Evolutionary conservation across 192 early-diverging fungal species (phyloP), one percentile per base, ranked within the genome.

Genomic region (Backusella tuberculispora): DNA sequence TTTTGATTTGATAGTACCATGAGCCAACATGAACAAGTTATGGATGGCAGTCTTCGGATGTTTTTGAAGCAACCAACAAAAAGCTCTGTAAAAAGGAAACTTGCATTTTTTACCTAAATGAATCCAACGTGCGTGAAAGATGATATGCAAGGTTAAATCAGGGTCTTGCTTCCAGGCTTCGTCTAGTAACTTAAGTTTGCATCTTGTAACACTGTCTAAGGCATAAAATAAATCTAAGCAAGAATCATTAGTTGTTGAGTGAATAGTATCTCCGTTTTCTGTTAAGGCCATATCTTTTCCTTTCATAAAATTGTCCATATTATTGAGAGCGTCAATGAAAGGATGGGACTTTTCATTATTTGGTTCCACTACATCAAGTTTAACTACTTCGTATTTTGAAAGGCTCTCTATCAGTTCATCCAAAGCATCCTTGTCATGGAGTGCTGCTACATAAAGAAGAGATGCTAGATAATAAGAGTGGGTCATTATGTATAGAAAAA

Each of bases 91-190:
- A 50, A 84, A 84, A 8, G 41, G 63, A 5, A 50, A 21, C 14
- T 78, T 78, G 10, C 75, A 47, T 7, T 66, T 63, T 26, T 82
- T 82, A 34, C 83, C 83, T 21, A 68, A 71, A 14, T 80, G 73
- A 13, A 84, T 77, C 1, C 80, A 84, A 0, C 83, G 78, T 10
- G 75, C 21, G 24, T 80, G 72, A 43, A 84, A 82, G 38, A 84
- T 81, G 3, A 82, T 74, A 13, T 60, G 71, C 15, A 84, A 73
- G 0, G 83, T 82, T 26, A 77, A 63, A 21, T 78, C 50, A 7
- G 76, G 80, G n/a, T 81, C 42, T 12, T 63, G 12, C 10, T 60
- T 37, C 76, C 78, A 84, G 14, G 80, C 48, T 1, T 65, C 50
- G 19, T 47, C 50, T 19, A 78, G 26, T 3, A 71, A 72, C 12